Evolutionary conservation across 2,329 filamentous ascomycete genomes (phyloP), one percentile per base, ranked within the genome.

Genomic region (Raffaelea albimanens): DNA sequence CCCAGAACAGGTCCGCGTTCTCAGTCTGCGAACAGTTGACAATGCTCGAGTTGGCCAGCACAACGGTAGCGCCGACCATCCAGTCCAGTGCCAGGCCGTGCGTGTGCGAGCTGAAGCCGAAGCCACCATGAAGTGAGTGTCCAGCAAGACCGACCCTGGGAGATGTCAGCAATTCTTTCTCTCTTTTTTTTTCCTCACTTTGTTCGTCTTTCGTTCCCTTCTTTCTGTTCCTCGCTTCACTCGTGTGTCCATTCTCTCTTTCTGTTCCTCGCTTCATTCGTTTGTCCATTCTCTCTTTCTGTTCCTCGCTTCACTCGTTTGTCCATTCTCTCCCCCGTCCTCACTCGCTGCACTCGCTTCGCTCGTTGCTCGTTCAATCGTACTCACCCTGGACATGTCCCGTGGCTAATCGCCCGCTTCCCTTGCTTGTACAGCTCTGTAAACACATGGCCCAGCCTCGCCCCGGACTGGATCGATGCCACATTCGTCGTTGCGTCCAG

Each of bases 321-420:
- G n/a, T n/a, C n/a, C n/a, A n/a, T n/a, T n/a, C n/a, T n/a, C n/a
- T n/a, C n/a, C n/a, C n/a, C n/a, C n/a, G n/a, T n/a, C n/a, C n/a
- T n/a, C n/a, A n/a, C n/a, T n/a, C n/a, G n/a, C n/a, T n/a, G n/a
- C n/a, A n/a, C n/a, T n/a, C n/a, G n/a, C n/a, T n/a, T n/a, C n/a
- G n/a, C n/a, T n/a, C n/a, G n/a, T n/a, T n/a, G n/a, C n/a, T n/a
- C n/a, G n/a, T n/a, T n/a, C n/a, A n/a, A n/a, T n/a, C n/a, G 11
- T 16, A 47, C 34, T 22, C 55, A 72, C 71, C 67, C 70, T 3
- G 73, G 71, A 52, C 73, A 76, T 1, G 72, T 73, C n/a, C 73
- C 73, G 43, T 76, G 72, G 22, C 68, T 62, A 4, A 77, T 60
- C 2, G 67, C 72, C 14, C 58, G 68, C 53, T 50, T 55, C 0